Evolutionary conservation across 2,329 filamentous ascomycete genomes (phyloP).

Genomic region (Paramyrothecium roridum): DNA sequence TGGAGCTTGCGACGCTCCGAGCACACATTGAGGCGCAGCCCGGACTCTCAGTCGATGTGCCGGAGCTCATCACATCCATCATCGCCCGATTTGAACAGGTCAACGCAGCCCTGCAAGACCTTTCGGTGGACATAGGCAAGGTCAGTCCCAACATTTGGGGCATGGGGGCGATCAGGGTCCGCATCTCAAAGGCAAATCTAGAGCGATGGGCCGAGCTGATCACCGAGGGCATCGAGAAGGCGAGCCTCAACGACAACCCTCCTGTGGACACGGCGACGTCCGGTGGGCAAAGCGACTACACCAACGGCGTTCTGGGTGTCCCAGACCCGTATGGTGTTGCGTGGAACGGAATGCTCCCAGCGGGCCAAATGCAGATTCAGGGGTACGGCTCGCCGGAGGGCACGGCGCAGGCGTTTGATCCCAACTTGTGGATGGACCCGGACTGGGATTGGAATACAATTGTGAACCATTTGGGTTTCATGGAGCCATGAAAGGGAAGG

Average conservation of each 20-base stretch:
- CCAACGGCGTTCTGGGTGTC: conserved; percentile 1
- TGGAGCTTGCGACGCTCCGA: conserved; percentile 36
- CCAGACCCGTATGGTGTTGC: conserved; percentile 4
- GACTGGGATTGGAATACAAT: conserved; percentile 30
- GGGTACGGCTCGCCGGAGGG: conserved; percentile 20
- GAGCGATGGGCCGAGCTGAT: conserved; percentile 46
- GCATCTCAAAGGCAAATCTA: conserved; percentile 42
- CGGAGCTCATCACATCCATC: conserved; percentile 37
- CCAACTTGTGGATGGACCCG: conserved; percentile 30
- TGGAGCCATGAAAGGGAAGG: conserved; percentile 14
- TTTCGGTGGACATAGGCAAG: conserved; percentile 23
- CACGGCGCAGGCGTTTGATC: conserved; percentile 31
- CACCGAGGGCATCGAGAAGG: conserved; percentile 26
- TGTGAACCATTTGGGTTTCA: conserved; percentile 24
- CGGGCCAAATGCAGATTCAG: conserved; percentile 17
- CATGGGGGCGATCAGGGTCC: conserved; percentile 43
- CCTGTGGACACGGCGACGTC: conserved; percentile 13
- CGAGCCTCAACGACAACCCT: conserved; percentile 14
- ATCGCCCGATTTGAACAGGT: conserved; percentile 40
- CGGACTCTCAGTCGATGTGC: conserved; percentile 41
- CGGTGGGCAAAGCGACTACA: neutral
- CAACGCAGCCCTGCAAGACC: conserved; percentile 30
- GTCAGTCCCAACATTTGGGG: conserved; percentile 46
- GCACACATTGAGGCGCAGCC: conserved; percentile 40
- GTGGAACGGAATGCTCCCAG: conserved; percentile 12